phyloP scores from a whole-genome alignment of 192 early-diverging fungal genomes.

The Coemansia sp. region DNA sequence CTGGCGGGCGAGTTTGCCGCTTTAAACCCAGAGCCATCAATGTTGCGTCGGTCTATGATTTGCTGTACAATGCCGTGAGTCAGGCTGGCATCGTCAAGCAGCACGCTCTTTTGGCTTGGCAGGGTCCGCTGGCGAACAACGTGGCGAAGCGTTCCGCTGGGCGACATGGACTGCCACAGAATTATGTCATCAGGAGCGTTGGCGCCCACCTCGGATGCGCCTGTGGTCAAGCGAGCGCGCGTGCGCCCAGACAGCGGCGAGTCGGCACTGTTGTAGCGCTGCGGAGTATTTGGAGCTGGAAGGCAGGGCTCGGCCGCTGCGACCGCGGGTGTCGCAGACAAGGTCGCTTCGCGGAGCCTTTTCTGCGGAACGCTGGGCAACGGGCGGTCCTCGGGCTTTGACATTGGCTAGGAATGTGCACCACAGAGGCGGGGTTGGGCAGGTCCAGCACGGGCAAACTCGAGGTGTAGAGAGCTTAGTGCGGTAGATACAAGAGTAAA shows the following conservation, averaged over 20 bases:
- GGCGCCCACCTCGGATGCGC: not conserved
- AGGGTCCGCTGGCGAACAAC: conserved; percentile 27
- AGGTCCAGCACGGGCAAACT: too few relatives aligned
- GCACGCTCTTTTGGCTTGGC: conserved; percentile 1
- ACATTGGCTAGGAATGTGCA: too few relatives aligned
- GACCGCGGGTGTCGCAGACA: not conserved
- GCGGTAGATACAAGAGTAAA: too few relatives aligned
- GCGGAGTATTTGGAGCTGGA: conserved; percentile 5
- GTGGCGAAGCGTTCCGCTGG: conserved; percentile 32
- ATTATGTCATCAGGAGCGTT: conserved; percentile 16
- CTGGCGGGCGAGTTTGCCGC: not conserved
- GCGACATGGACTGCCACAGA: conserved; percentile 45
- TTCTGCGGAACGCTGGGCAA: conserved; percentile 13
- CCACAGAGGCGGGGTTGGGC: too few relatives aligned
- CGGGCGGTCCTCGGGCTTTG: too few relatives aligned
- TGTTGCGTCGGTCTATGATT: conserved; percentile 29
- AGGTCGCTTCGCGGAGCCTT: conserved; percentile 8
- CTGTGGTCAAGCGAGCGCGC: not conserved
- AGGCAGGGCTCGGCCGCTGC: not conserved
- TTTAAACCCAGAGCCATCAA: conserved; percentile 3
- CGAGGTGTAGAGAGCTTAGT: too few relatives aligned
- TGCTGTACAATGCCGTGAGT: conserved; percentile 35
- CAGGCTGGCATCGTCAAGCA: conserved; percentile 9
- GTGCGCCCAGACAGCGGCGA: conserved; percentile 18
- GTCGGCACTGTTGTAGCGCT: conserved; percentile 25